Conservation (phyloP, 1,284 basidiomycete species). For the Xerocomus nothofagi region DNA sequence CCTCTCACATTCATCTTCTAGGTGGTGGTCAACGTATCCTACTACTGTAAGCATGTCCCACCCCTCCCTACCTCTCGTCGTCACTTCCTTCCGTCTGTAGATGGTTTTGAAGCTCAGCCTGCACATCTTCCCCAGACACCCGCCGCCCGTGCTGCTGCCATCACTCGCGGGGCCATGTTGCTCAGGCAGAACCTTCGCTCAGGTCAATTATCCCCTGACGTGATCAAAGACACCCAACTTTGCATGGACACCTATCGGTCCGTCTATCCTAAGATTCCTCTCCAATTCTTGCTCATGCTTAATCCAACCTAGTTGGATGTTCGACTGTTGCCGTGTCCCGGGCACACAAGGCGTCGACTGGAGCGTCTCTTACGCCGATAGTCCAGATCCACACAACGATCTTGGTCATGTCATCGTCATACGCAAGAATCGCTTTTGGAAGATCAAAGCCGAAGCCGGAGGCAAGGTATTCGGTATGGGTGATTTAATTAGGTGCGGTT, state of each 20-base stretch:
- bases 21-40: constrained; percentile 82
- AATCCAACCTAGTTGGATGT: constrained; percentile 76
- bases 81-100: constrained; percentile 37
- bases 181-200: constrained; percentile 69
- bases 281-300: neutral
- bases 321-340: constrained; percentile 86
- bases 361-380: constrained; percentile 67
- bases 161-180: constrained; percentile 69
- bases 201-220: constrained; percentile 71
- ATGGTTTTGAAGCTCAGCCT: constrained; percentile 74
- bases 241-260: constrained; percentile 91
- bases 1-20: constrained; percentile 29
- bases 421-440: constrained; percentile 78
- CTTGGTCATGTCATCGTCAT: constrained; percentile 77
- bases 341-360: constrained; percentile 72
- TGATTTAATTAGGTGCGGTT: constrained; percentile 63
- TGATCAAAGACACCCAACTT: constrained; percentile 69
- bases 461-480: constrained; percentile 65
- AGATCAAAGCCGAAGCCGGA: constrained; percentile 57
- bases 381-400: constrained; percentile 58
- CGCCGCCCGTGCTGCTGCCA: constrained; percentile 71
- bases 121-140: constrained; percentile 55
- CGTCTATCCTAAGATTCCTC: constrained; percentile 8
- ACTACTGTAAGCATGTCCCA: constrained; percentile 60
- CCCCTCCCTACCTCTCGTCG: neutral